Percentiles rank a stretch among this genome's conserved stretches.
These are phyloP conservation scores for Priceomyces fermenticarens DNA, from an alignment of 805 yeast genomes.

Conservation along the genomic window DNA sequence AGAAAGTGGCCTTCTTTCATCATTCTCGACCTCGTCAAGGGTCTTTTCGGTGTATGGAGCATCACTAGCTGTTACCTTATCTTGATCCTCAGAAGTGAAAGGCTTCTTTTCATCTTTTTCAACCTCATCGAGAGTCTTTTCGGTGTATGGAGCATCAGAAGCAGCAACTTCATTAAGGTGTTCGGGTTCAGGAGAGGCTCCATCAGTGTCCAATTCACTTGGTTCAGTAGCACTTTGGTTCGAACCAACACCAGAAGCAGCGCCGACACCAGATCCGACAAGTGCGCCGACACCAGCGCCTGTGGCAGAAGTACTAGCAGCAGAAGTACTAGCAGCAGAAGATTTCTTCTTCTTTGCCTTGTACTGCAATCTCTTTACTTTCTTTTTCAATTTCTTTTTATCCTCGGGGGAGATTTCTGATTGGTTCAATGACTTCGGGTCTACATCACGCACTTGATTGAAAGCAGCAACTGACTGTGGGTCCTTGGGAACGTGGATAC, in stretches of 20 bases:
- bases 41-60: background rate
- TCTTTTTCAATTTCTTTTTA: slow-evolving; percentile 41
- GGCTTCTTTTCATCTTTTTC: background rate
- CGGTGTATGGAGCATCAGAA: background rate
- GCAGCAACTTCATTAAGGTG: background rate
- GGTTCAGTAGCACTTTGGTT: slow-evolving; percentile 6
- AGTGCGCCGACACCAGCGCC: slow-evolving; percentile 13
- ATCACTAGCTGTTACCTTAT: no score
- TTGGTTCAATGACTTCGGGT: slow-evolving; percentile 50
- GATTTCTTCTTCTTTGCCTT: slow-evolving; percentile 40
- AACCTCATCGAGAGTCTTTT: background rate
- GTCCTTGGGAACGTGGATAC: slow-evolving; percentile 62
- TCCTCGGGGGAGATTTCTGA: slow-evolving; percentile 30
- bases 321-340: slow-evolving; percentile 13
- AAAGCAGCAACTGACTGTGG: slow-evolving; percentile 68
- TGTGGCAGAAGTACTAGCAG: slow-evolving; percentile 15
- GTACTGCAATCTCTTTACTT: slow-evolving; percentile 42
- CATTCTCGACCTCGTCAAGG: no score
- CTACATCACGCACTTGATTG: slow-evolving; percentile 49
- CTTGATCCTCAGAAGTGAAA: no score
- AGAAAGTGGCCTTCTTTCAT: background rate
- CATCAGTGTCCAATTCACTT: slow-evolving; percentile 6
- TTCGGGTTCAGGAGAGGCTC: slow-evolving; percentile 19
- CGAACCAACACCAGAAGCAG: no score
- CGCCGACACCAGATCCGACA: no score